Evolutionary conservation across 129 eudicot species (phyloP), one percentile per base, ranked within the genome.

Genomic region (sunflower (Helianthus annuus)): DNA sequence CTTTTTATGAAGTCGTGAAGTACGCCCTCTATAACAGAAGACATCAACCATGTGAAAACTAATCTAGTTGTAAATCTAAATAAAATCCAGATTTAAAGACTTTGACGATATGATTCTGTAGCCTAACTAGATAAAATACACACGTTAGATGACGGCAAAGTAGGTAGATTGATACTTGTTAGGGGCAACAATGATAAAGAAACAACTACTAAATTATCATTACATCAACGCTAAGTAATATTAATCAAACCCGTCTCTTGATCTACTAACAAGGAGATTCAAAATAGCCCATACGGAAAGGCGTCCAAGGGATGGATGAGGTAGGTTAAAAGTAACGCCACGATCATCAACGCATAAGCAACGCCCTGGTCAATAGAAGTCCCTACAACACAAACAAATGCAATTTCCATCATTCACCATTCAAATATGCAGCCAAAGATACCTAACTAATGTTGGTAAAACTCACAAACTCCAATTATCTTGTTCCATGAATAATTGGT

Each of bases 1-100:
- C 96, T 3, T 86, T 85, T 45, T 92, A 92, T 60, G 97, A 92
- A 70, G 89, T 87, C 12, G 96, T 86, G 65, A 92, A 92, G 69
- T 89, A 85, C 38, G 61, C 53, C 32, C 56, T 92, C 68, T 60
- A 70, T n/a, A 75, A 68, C 12, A 84, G 85, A 64, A 81, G 32
- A 59, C 74, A 36, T 53, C 52, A 12, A 29, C 34, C 63, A 57
- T 22, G 12, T 57, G 14, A 19, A 57, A 57, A 57, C 63, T 24
- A 4, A 57, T 57, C 63, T 57, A 8, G 63, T 53, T 6, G 10
- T 16, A 15, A 53, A 53, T 8, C 27, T 4, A 22, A 53, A 16
- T 53, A 1, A 42, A 29, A 68, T 27, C 44, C 29, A 27, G 10
- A 15, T 49, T 12, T 27, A 7, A 66, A 19, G 70, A 46, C 19